phyloP scores from a whole-genome alignment of 2,329 filamentous ascomycete species.

The Sclerotinia minor region DNA sequence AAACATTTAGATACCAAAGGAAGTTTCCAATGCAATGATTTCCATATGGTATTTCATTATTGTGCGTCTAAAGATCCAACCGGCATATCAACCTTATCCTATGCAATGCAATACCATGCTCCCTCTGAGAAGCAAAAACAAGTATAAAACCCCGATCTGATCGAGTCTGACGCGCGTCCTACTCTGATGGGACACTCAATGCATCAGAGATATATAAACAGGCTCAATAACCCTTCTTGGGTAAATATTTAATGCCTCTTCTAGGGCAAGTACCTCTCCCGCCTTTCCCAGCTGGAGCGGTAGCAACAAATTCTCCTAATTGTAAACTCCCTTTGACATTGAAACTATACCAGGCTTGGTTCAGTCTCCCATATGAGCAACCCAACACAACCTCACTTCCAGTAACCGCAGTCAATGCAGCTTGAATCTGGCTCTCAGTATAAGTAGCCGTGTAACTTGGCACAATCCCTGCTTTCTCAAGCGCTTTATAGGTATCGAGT shows the following conservation, averaged over 20 bases:
- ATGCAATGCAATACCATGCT: conserved; percentile 2
- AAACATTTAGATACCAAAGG: too few relatives aligned
- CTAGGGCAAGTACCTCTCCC: conserved; percentile 28
- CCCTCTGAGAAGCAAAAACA: background rate
- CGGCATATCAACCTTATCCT: background rate
- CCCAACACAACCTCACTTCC: conserved; percentile 49
- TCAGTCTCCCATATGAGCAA: conserved; percentile 47
- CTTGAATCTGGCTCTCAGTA: conserved; percentile 45
- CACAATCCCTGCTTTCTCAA: conserved; percentile 53
- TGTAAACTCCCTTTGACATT: conserved; percentile 32
- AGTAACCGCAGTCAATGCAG: conserved; percentile 47
- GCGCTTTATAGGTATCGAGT: conserved; percentile 41
- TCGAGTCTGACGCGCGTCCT: background rate
- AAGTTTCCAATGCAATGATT: background rate
- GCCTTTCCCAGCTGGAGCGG: conserved; percentile 27
- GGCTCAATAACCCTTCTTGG: conserved; percentile 23
- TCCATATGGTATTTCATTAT: background rate
- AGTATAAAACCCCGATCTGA: too few relatives aligned
- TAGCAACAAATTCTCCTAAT: conserved; percentile 29
- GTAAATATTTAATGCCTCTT: conserved; percentile 30
- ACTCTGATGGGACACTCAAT: too few relatives aligned
- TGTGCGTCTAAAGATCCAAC: background rate
- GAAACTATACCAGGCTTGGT: conserved; percentile 51
- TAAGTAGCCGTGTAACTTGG: conserved; percentile 48
- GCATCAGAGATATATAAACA: background rate